Evolutionary conservation across 345 rosid genomes (phyloP).

Genomic region (Angophora floribunda): DNA sequence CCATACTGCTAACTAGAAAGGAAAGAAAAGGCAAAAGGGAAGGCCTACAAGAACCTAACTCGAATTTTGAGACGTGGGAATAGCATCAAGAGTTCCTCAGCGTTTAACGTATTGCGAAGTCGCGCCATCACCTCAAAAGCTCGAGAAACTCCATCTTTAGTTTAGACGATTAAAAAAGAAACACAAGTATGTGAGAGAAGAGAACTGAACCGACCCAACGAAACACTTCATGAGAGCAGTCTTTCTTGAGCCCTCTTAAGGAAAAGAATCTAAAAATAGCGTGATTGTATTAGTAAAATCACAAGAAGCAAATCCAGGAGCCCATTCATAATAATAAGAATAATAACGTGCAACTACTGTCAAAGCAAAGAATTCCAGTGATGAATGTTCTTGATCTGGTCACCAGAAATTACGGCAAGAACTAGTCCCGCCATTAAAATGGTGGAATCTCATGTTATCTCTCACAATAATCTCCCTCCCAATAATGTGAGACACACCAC

Average conservation of each 20-base stretch:
- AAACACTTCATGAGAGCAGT: background rate
- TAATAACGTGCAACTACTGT: background rate
- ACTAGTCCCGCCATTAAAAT: conserved; percentile 56
- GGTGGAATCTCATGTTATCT: conserved; percentile 72
- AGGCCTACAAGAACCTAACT: background rate
- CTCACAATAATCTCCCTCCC: conserved; percentile 55
- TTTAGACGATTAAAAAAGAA: background rate
- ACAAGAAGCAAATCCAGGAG: background rate
- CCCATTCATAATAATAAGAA: background rate
- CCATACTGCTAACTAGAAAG: background rate
- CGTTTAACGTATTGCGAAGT: background rate
- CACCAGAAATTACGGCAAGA: conserved; percentile 79
- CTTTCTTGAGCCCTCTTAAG: background rate
- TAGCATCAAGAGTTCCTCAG: background rate
- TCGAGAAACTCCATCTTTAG: background rate
- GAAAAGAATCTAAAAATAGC: background rate
- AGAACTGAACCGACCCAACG: background rate
- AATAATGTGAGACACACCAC: conserved; percentile 38
- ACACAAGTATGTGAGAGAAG: background rate
- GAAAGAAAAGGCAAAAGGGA: background rate
- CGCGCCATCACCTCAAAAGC: background rate
- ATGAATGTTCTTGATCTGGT: background rate
- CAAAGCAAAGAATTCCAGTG: background rate
- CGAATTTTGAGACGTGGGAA: background rate
- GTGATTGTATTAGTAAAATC: background rate